Evolutionary conservation across 1,284 basidiomycete genomes (phyloP).

Genomic region (Coniferiporia sulphurascens): DNA sequence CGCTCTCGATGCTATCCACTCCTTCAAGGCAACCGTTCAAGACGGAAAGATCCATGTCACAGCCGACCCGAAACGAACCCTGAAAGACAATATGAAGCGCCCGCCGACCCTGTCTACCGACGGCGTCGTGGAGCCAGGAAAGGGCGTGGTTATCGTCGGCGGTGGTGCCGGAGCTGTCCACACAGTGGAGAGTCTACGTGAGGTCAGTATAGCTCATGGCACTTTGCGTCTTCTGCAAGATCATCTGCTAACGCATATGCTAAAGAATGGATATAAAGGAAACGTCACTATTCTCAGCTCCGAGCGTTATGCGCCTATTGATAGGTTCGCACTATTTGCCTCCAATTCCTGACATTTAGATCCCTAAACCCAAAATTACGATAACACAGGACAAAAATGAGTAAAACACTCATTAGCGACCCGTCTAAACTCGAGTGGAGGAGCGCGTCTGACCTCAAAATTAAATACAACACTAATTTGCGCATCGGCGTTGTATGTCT

Average conservation of each 20-base stretch:
- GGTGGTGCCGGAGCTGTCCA: conserved; percentile 83
- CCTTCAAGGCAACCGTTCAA: conserved; percentile 69
- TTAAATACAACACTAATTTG: conserved; percentile 77
- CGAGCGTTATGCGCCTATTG: conserved; percentile 82
- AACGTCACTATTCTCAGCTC: conserved; percentile 78
- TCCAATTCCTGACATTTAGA: not conserved
- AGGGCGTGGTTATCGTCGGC: conserved; percentile 81
- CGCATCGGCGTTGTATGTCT: conserved; percentile 57
- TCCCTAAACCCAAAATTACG: not conserved
- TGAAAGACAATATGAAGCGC: conserved; percentile 65
- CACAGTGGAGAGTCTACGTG: conserved; percentile 78
- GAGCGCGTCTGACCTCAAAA: conserved; percentile 68
- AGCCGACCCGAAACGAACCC: conserved; percentile 63
- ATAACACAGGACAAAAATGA: conserved; percentile 71
- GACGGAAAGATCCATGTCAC: conserved; percentile 80
- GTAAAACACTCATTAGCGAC: conserved; percentile 82
- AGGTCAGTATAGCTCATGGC: conserved; percentile 40
- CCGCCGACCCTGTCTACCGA: conserved; percentile 46
- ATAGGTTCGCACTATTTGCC: conserved; percentile 47
- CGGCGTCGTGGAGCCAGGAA: conserved; percentile 32
- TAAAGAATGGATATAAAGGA: conserved; percentile 71
- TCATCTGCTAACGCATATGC: not conserved
- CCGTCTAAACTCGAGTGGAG: conserved; percentile 74
- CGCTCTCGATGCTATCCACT: conserved; percentile 80
- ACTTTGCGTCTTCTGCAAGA: not conserved